Evolutionary conservation across 306 rosid species (phyloP).

Genomic region (Sphenostylis stenocarpa): DNA sequence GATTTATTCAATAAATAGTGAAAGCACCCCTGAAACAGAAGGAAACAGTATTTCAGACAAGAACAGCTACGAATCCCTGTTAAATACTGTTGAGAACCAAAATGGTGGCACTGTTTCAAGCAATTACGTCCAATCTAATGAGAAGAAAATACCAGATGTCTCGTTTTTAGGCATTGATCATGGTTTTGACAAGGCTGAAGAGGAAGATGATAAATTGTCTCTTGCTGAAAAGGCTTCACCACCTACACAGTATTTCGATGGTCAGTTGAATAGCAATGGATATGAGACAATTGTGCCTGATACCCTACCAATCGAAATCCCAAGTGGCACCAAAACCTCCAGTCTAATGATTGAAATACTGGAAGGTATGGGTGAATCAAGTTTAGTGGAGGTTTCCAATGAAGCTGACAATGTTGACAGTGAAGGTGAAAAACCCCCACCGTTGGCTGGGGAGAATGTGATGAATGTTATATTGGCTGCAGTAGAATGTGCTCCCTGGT

Average conservation of each 20-base stretch:
- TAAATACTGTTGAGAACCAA: conserved; percentile 37
- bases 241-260: conserved; percentile 25
- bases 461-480: conserved; percentile 87
- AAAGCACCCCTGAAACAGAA: conserved; percentile 39
- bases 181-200: conserved; percentile 34
- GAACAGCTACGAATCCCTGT: conserved; percentile 32
- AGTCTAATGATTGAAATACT: conserved; percentile 30
- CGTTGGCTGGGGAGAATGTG: conserved; percentile 86
- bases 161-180: conserved; percentile 28
- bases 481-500: conserved; percentile 93
- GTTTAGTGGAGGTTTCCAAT: conserved; percentile 26
- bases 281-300: conserved; percentile 35
- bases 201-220: conserved; percentile 34
- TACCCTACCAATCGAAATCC: conserved; percentile 40
- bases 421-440: conserved; percentile 54
- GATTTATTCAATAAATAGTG: conserved; percentile 57
- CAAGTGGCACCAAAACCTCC: conserved; percentile 25
- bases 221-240: conserved; percentile 34
- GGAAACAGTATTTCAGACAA: conserved; percentile 45
- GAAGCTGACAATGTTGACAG: conserved; percentile 28
- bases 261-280: conserved; percentile 29
- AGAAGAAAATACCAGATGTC: conserved; percentile 44
- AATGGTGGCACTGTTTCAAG: conserved; percentile 39
- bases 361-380: conserved; percentile 31
- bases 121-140: conserved; percentile 36